Evolutionary conservation across 129 eudicot genomes (phyloP).

Genomic region (Sambucus nigra): DNA sequence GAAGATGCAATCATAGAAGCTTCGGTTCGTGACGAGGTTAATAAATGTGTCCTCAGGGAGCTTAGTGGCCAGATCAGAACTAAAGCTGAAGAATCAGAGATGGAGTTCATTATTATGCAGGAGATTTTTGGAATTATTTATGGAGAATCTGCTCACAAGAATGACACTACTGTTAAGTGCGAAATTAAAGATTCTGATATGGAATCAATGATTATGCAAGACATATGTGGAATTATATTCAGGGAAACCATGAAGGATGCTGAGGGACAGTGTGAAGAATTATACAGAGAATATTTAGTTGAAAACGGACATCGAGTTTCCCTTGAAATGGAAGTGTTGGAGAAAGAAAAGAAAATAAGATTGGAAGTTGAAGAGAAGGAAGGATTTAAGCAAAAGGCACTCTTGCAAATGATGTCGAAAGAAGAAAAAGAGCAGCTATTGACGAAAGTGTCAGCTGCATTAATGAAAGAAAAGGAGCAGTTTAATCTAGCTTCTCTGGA

Average conservation of each 20-base stretch:
- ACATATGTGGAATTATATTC: slow-evolving; percentile 20
- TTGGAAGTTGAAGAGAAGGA: slow-evolving; percentile 42
- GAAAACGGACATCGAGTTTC: slow-evolving; percentile 21
- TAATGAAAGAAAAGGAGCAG: slow-evolving; percentile 29
- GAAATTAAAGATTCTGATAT: slow-evolving; percentile 36
- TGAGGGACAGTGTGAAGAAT: slow-evolving; percentile 21
- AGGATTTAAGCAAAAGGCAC: too few relatives aligned
- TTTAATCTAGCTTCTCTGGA: slow-evolving; percentile 29
- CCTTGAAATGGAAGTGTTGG: slow-evolving; percentile 29
- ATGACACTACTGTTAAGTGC: slow-evolving; percentile 14
- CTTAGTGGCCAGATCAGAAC: slow-evolving; percentile 16
- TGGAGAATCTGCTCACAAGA: slow-evolving; percentile 19
- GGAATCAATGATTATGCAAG: slow-evolving; percentile 39
- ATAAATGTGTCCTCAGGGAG: slow-evolving; percentile 43
- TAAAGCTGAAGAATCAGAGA: slow-evolving; percentile 41
- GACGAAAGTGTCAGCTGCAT: slow-evolving; percentile 19
- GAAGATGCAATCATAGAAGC: slow-evolving; percentile 46
- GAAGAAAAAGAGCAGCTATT: slow-evolving; percentile 41
- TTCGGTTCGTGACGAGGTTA: slow-evolving; percentile 39
- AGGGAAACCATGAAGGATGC: slow-evolving; percentile 37
- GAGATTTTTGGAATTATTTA: slow-evolving; percentile 28
- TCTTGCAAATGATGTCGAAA: too few relatives aligned
- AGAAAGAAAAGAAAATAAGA: slow-evolving; percentile 30
- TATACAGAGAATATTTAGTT: slow-evolving; percentile 16
- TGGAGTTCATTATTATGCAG: too few relatives aligned